Evolutionary conservation across 2,329 filamentous ascomycete species (phyloP).

Genomic region (Claviceps capensis): DNA sequence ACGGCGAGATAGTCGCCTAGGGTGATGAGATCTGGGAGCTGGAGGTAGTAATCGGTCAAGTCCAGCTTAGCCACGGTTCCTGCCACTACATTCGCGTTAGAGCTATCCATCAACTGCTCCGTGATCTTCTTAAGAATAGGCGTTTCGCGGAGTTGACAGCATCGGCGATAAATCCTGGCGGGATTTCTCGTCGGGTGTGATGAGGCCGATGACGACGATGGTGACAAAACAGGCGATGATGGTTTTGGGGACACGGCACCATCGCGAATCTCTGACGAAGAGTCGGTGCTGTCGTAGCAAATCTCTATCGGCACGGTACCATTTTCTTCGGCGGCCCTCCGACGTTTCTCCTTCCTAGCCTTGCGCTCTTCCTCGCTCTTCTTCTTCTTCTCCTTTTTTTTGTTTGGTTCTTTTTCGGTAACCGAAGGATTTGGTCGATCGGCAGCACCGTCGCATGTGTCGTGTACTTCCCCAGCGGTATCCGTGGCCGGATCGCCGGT

Average conservation of each 20-base stretch:
- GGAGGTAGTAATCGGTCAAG: constrained; percentile 71
- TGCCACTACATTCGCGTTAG: constrained; percentile 49
- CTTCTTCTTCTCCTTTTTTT: constrained; percentile 94
- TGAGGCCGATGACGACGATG: constrained; percentile 8
- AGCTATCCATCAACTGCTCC: constrained; percentile 64
- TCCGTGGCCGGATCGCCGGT: neutral
- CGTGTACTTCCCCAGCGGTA: constrained; percentile 9
- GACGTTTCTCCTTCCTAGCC: constrained; percentile 79
- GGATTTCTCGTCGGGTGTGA: constrained; percentile 72
- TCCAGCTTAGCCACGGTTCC: constrained; percentile 77
- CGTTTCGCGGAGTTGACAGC: constrained; percentile 86
- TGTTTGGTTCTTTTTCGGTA: constrained; percentile 33
- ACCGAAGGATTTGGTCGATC: constrained; percentile 5
- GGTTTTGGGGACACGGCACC: constrained; percentile 13
- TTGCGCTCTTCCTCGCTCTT: constrained; percentile 85
- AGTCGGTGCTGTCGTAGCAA: constrained; percentile 54
- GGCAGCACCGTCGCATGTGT: constrained; percentile 15
- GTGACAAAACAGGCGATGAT: constrained; percentile 7
- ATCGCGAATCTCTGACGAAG: constrained; percentile 24
- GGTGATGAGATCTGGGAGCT: constrained; percentile 70
- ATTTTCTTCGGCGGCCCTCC: constrained; percentile 74
- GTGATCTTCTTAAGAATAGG: constrained; percentile 85
- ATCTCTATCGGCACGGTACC: constrained; percentile 78
- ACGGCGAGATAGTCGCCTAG: constrained; percentile 89
- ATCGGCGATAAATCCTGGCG: constrained; percentile 81